Percentiles rank a stretch among this genome's conserved stretches.
Evolutionary conservation across 139 green algal genomes (phyloP).

Genomic region (Gonium pectorale): DNA sequence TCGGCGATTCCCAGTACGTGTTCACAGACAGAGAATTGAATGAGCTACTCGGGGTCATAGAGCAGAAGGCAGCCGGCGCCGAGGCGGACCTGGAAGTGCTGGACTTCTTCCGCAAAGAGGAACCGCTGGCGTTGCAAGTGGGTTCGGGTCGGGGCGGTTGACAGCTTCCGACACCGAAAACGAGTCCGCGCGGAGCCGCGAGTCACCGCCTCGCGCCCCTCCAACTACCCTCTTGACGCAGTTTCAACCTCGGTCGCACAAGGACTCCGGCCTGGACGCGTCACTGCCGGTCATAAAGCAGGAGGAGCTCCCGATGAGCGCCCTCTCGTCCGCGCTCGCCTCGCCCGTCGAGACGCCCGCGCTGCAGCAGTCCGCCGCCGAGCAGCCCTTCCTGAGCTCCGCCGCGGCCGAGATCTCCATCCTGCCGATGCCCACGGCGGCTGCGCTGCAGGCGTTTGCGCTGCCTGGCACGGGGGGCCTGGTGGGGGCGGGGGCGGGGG

Average conservation of each 20-base stretch:
- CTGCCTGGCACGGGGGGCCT: background rate
- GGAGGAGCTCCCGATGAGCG: background rate
- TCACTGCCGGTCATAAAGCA: background rate
- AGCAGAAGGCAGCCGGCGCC: slow-evolving; percentile 24
- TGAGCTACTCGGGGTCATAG: slow-evolving; percentile 19
- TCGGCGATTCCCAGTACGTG: slow-evolving; percentile 4
- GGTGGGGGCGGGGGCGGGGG: too few species aligned
- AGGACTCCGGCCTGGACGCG: too few species aligned
- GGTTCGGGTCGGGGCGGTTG: background rate
- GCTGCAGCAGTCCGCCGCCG: background rate
- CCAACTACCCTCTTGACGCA: background rate
- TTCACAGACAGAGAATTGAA: slow-evolving; percentile 34
- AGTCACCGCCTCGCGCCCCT: background rate
- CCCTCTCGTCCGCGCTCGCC: slow-evolving; percentile 13
- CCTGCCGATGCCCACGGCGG: slow-evolving; percentile 11
- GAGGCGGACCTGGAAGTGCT: slow-evolving; percentile 13
- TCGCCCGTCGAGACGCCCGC: slow-evolving; percentile 8
- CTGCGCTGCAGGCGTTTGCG: background rate
- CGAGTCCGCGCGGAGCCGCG: too few species aligned
- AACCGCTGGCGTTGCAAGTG: slow-evolving; percentile 25
- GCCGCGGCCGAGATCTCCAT: slow-evolving; percentile 22
- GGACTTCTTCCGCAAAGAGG: background rate
- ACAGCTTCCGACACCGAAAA: background rate
- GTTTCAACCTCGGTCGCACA: slow-evolving; percentile 31
- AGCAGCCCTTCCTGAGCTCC: background rate